These are phyloP conservation scores for Aspergillus aculeatus DNA, from an alignment of 2,329 filamentous ascomycete genomes.

Conservation along the genomic window DNA sequence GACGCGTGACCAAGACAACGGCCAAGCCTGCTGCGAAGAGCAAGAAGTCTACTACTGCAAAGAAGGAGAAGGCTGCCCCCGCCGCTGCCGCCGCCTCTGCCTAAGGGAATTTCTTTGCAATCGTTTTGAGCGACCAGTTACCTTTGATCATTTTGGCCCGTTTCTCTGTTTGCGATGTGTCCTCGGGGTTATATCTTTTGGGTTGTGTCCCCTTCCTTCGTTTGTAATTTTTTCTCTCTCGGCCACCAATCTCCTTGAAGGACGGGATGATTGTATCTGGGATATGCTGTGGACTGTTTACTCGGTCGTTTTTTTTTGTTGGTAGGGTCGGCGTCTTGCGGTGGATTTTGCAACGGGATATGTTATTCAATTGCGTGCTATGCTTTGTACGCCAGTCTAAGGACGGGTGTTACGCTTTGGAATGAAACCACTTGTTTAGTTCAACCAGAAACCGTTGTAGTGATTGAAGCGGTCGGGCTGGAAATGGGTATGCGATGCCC, in stretches of 20 bases:
- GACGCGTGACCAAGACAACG: constrained; percentile 72
- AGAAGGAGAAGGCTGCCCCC: constrained; percentile 40
- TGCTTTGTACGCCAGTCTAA: constrained; percentile 15
- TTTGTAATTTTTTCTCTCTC: constrained; percentile 31
- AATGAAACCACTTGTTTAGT: constrained; percentile 24
- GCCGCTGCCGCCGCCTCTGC: neutral
- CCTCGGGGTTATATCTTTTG: constrained; percentile 19
- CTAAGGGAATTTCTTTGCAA: constrained; percentile 10
- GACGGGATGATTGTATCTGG: constrained; percentile 23
- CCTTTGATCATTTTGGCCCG: constrained; percentile 8
- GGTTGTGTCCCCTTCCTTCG: constrained; percentile 30
- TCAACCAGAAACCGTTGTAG: neutral
- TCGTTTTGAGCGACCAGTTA: constrained; percentile 22
- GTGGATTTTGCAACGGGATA: constrained; percentile 36
- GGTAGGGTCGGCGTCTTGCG: constrained; percentile 38
- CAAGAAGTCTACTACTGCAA: constrained; percentile 46
- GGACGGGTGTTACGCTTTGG: constrained; percentile 14
- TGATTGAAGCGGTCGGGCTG: neutral
- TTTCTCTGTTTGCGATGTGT: constrained; percentile 12
- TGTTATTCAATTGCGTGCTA: constrained; percentile 23
- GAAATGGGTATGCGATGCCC: too few relatives aligned
- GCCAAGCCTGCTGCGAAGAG: constrained; percentile 47
- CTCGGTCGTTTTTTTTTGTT: constrained; percentile 24
- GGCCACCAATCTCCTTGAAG: constrained; percentile 15
- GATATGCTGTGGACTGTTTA: constrained; percentile 23